Conservation (phyloP, 73 alveolate species). For the Diophrys appendiculata region DNA sequence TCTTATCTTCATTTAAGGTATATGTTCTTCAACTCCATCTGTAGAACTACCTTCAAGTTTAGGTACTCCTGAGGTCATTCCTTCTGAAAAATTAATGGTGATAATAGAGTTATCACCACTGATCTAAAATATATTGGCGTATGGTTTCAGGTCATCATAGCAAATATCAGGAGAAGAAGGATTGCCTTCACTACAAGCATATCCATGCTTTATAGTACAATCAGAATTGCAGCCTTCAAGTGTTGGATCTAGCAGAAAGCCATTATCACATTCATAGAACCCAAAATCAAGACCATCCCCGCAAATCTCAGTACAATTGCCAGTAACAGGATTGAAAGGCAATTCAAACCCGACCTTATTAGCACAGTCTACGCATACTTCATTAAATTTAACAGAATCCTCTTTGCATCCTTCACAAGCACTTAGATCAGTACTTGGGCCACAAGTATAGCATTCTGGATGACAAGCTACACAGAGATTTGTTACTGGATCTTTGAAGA, state of each 20-base stretch:
- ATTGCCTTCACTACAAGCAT: neutral
- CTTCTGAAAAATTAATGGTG: neutral
- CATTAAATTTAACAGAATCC: neutral
- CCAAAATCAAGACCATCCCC: conserved; percentile 44
- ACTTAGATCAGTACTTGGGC: neutral
- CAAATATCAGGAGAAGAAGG: neutral
- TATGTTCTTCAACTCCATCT: neutral
- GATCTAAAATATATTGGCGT: neutral
- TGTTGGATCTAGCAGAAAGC: neutral
- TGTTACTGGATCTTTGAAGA: neutral
- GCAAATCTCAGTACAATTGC: conserved; percentile 25
- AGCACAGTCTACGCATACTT: neutral
- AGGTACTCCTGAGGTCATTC: neutral
- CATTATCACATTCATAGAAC: conserved; percentile 31
- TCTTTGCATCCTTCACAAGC: neutral
- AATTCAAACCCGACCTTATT: neutral
- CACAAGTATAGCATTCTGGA: neutral
- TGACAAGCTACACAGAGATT: neutral
- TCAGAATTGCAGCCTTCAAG: neutral
- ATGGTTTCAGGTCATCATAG: neutral
- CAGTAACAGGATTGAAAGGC: neutral
- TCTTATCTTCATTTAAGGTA: neutral
- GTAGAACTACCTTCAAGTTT: neutral
- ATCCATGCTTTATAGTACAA: neutral
- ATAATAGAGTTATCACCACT: neutral